A percentile compares a stretch with the other conserved stretches of the same genome.
Evolutionary conservation across 306 rosid genomes (phyloP).

Genomic region (Casuarina cunninghamiana): DNA sequence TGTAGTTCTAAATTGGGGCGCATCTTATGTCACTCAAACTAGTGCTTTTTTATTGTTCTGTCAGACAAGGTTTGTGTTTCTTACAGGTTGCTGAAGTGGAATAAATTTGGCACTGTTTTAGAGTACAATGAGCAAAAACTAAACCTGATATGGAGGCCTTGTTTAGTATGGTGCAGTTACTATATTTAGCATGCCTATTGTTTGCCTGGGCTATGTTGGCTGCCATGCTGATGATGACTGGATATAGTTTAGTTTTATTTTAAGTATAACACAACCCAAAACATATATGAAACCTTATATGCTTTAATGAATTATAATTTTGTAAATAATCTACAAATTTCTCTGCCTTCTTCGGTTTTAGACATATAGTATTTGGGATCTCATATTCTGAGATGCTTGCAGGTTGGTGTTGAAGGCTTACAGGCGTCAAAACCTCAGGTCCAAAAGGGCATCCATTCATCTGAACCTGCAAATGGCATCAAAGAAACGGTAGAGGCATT

Average conservation of each 20-base stretch:
- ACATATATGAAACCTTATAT: background rate
- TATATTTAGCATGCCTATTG: background rate
- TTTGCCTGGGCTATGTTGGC: constrained; percentile 10
- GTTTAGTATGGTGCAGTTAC: constrained; percentile 4
- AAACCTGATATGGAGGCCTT: background rate
- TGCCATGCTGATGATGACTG: constrained; percentile 9
- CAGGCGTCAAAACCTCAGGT: constrained; percentile 74
- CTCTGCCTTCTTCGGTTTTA: constrained; percentile 15
- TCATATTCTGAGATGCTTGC: constrained; percentile 29
- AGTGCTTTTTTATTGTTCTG: constrained; percentile 6
- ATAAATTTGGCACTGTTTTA: background rate
- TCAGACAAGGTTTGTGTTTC: constrained; percentile 1
- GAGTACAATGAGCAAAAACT: constrained; percentile 14
- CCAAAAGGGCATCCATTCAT: constrained; percentile 41
- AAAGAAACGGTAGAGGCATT: constrained; percentile 47
- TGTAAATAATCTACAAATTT: constrained; percentile 6
- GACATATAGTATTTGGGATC: constrained; percentile 20
- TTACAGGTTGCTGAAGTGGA: constrained; percentile 7
- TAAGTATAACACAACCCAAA: background rate
- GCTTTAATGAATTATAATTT: constrained; percentile 16
- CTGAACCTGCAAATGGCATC: constrained; percentile 51
- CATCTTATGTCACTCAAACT: background rate
- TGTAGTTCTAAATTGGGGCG: background rate
- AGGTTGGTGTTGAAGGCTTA: constrained; percentile 86
- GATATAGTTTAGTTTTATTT: constrained; percentile 3